Percentiles rank a stretch among this genome's conserved stretches.
phyloP scores from a whole-genome alignment of 768 basidiomycete species.

The Mycena filopes region DNA sequence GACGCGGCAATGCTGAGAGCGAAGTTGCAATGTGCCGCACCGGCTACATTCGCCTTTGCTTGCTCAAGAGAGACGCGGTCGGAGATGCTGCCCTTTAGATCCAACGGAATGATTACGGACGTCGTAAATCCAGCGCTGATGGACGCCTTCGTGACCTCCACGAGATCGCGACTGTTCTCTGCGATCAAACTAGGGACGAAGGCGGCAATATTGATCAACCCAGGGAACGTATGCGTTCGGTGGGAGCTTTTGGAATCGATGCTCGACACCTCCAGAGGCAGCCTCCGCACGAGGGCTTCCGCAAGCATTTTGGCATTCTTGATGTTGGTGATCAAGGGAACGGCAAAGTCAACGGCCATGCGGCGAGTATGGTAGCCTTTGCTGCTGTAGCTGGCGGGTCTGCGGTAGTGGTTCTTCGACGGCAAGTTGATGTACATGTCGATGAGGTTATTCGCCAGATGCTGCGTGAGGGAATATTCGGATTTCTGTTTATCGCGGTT shows the following conservation, averaged over 20 bases:
- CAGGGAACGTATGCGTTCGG: slow-evolving; percentile 89
- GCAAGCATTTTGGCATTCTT: slow-evolving; percentile 98
- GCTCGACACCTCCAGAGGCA: slow-evolving; percentile 90
- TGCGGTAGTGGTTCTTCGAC: slow-evolving; percentile 96
- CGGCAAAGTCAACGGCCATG: slow-evolving; percentile 98
- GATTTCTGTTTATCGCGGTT: slow-evolving; percentile 87
- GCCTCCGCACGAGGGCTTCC: slow-evolving; percentile 89
- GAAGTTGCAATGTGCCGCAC: slow-evolving; percentile 86
- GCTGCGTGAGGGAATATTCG: slow-evolving; percentile 97
- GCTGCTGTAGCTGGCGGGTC: slow-evolving; percentile 96
- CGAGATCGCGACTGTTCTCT: slow-evolving; percentile 66
- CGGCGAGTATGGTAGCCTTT: slow-evolving; percentile 97
- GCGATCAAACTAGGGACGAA: slow-evolving; percentile 82
- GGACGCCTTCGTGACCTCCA: slow-evolving; percentile 79
- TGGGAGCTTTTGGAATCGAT: slow-evolving; percentile 97
- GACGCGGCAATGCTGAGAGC: slow-evolving; percentile 85
- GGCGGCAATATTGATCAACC: slow-evolving; percentile 87
- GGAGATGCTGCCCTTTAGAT: slow-evolving; percentile 67
- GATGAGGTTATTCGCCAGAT: slow-evolving; percentile 95
- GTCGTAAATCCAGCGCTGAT: slow-evolving; percentile 93
- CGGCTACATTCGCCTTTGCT: slow-evolving; percentile 71
- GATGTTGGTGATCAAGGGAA: slow-evolving; percentile 97
- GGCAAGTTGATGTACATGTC: slow-evolving; percentile 99
- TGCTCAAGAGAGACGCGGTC: slow-evolving; percentile 75
- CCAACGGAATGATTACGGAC: slow-evolving; percentile 80